Evolutionary conservation across 257 asterid genomes (phyloP).

Genomic region (Ehretia macrophylla): DNA sequence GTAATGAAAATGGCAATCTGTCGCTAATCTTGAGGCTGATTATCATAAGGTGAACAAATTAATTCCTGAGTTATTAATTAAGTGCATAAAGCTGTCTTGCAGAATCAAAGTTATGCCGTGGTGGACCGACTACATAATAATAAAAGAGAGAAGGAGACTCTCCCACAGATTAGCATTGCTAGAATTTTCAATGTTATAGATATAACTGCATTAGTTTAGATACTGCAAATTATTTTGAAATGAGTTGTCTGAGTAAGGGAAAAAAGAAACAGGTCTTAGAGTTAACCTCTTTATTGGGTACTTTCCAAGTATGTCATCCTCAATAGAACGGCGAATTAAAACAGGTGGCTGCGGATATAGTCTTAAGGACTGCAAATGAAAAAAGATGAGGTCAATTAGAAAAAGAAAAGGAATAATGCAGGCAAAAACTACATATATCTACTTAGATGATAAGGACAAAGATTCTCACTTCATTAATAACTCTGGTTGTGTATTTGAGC

Average conservation of each 20-base stretch:
- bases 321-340: conserved; percentile 91
- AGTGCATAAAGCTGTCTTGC: too few species aligned
- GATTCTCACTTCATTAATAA: conserved; percentile 78
- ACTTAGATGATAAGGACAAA: conserved; percentile 7
- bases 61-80: too few species aligned
- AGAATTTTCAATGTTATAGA: too few species aligned
- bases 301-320: conserved; percentile 66
- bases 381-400: conserved; percentile 6
- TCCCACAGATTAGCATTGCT: too few species aligned
- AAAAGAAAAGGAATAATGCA: conserved; percentile 12
- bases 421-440: conserved; percentile 8
- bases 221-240: background rate
- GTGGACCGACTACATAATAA: too few species aligned
- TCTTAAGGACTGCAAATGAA: conserved; percentile 79
- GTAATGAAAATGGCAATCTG: too few species aligned
- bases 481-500: conserved; percentile 88
- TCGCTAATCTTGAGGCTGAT: too few species aligned
- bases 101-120: too few species aligned
- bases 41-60: too few species aligned
- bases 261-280: background rate
- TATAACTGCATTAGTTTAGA: background rate
- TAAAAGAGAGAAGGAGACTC: too few species aligned
- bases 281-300: conserved; percentile 79
- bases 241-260: background rate
- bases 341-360: conserved; percentile 99